Conservation (phyloP, 805 yeast genomes). For the Sugiyamaella americana region DNA sequence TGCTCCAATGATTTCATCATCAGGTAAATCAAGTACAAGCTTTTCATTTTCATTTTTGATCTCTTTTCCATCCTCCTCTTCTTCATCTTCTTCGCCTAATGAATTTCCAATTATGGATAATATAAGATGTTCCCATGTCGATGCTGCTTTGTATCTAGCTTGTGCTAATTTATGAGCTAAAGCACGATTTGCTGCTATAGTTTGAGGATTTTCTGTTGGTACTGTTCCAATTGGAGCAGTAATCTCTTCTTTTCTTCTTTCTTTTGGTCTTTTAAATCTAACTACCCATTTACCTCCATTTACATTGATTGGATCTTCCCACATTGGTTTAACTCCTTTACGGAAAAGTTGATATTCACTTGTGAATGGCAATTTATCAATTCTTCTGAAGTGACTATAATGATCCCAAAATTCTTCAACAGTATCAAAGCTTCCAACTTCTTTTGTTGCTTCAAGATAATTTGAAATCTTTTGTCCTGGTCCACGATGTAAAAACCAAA, state of each 20-base stretch:
- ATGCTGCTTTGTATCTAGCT: conserved; percentile 20
- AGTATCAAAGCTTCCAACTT: conserved; percentile 77
- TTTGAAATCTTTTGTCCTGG: conserved; percentile 23
- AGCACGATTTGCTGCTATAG: not conserved
- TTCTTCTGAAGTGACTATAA: conserved; percentile 50
- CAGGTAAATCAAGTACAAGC: conserved; percentile 2
- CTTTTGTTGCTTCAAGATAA: conserved; percentile 41
- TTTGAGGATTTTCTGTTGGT: not conserved
- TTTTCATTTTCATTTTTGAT: no score
- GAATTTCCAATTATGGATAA: conserved; percentile 47
- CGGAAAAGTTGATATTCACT: conserved; percentile 54
- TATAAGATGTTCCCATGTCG: conserved; percentile 39
- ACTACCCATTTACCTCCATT: conserved; percentile 62
- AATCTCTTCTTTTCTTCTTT: conserved; percentile 11
- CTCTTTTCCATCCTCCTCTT: not conserved
- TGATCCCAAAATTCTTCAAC: conserved; percentile 99
- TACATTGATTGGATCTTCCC: conserved; percentile 60
- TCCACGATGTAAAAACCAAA: conserved; percentile 29
- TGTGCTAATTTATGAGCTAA: conserved; percentile 4
- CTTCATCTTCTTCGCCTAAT: conserved; percentile 21
- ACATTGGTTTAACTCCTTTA: conserved; percentile 54
- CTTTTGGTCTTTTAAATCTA: conserved; percentile 38
- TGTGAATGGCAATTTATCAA: conserved; percentile 24
- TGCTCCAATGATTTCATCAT: conserved; percentile 46
- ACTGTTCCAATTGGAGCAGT: not conserved